Evolutionary conservation across 1,284 basidiomycete species (phyloP).

Genomic region (Meira nashicola): DNA sequence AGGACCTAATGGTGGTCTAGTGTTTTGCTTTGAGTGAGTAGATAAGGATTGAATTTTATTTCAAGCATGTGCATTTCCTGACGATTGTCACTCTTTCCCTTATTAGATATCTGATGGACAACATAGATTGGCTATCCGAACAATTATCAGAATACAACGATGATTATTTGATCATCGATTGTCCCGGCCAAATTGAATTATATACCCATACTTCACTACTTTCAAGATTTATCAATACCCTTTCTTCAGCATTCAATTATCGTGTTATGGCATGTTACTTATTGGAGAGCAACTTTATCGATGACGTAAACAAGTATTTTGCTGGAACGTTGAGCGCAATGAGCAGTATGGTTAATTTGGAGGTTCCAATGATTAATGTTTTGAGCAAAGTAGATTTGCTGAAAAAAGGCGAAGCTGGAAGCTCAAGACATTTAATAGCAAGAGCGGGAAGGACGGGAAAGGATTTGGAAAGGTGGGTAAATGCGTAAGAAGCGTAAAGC

Average conservation of each 20-base stretch:
- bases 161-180: slow-evolving; percentile 97
- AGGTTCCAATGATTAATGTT: slow-evolving; percentile 92
- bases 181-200: slow-evolving; percentile 96
- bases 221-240: slow-evolving; percentile 71
- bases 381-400: slow-evolving; percentile 99
- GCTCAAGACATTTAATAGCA: slow-evolving; percentile 34
- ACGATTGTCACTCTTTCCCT: background rate
- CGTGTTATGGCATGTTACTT: slow-evolving; percentile 63
- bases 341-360: slow-evolving; percentile 97
- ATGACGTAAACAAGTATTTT: slow-evolving; percentile 94
- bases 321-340: slow-evolving; percentile 96
- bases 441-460: slow-evolving; percentile 20
- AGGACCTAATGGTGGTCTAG: slow-evolving; percentile 92
- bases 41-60: too few relatives aligned
- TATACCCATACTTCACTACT: slow-evolving; percentile 98
- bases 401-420: slow-evolving; percentile 64
- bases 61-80: slow-evolving; percentile 58
- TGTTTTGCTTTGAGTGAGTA: slow-evolving; percentile 88
- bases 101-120: slow-evolving; percentile 82
- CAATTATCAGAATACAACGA: slow-evolving; percentile 90
- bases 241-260: slow-evolving; percentile 50
- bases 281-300: slow-evolving; percentile 74
- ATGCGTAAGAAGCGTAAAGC: slow-evolving; percentile 34
- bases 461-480: slow-evolving; percentile 64
- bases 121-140: slow-evolving; percentile 99